Evolutionary conservation across 2,329 filamentous ascomycete species (phyloP), one percentile per base, ranked within the genome.

Genomic region (Cladosporium halotolerans): DNA sequence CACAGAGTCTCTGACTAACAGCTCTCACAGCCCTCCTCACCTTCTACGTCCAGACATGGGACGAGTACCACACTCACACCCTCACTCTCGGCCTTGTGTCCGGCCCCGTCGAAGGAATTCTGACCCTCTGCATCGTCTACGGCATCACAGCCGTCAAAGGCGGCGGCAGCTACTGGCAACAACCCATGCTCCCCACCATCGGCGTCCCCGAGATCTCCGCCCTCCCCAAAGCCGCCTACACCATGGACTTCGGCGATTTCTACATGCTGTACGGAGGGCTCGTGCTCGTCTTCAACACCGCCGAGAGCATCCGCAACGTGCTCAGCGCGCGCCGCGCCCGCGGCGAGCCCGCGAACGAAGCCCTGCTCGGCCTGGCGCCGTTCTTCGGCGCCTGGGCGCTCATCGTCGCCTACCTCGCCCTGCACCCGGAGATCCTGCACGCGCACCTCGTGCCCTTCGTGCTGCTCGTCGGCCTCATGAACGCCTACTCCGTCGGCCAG

Each of bases 31-130:
- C 88, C 6, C 82, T 92, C 55, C 77, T 95, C 63, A 96, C 93
- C n/a, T 99, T 99, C 72, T 97, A 97, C 71, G 86, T 97, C 40
- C 93, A 97, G 70, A 97, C 93, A 33, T 99, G 93, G 93, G 93
- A 99, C 67, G 93, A 97, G 70, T 99, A 97, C 73, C 92, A 97
- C 74, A 99, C 93, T 48, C 91, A 96, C 71, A 93, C 91, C 3
- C 81, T 99, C 45, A 96, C 90, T 1, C 81, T 99, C 5, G 93
- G 93, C 55, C 76, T 97, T 58, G 79, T 99, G 60, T 96, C 92
- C 59, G 93, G 93, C 0, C 93, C 93, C 3, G 93, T 99, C 36
- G 93, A 99, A 73, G 93, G 93, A 48, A 86, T 99, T 53, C 73
- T 97, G 44, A 90, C 89, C 39, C 79, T 99, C 16, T 85, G 89